A percentile compares a stretch with the other conserved stretches of the same genome.
phyloP scores from a whole-genome alignment of 1,139 yeast species.

The Suhomyces wounanorum region DNA sequence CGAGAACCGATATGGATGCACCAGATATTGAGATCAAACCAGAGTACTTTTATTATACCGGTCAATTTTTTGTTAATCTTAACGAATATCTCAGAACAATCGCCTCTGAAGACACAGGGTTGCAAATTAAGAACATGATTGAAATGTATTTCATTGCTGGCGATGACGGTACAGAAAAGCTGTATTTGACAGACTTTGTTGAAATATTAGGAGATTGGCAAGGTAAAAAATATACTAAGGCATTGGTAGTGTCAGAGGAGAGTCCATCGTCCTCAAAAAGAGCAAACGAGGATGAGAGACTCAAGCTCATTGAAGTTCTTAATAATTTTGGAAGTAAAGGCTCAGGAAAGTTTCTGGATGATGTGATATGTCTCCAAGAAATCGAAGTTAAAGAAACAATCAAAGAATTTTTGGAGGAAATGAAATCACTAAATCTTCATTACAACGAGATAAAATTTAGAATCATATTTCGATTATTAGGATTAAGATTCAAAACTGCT shows the following conservation, averaged over 20 bases:
- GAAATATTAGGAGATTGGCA: constrained; percentile 29
- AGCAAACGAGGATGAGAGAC: constrained; percentile 34
- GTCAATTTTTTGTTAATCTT: constrained; percentile 24
- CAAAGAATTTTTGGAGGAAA: constrained; percentile 27
- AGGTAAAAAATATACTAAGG: constrained; percentile 16
- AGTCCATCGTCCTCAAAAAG: constrained; percentile 14
- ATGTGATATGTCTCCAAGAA: constrained; percentile 15
- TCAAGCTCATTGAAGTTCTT: constrained; percentile 41
- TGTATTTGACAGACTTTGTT: constrained; percentile 30
- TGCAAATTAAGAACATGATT: constrained; percentile 23
- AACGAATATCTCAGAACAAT: constrained; percentile 19
- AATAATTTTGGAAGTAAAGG: constrained; percentile 34
- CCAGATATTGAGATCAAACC: constrained; percentile 23
- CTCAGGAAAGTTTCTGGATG: constrained; percentile 16
- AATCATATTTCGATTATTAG: constrained; percentile 43
- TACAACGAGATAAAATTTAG: constrained; percentile 48
- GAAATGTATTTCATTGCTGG: constrained; percentile 19
- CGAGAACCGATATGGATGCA: constrained; percentile 28
- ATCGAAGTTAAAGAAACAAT: constrained; percentile 24
- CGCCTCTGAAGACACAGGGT: neutral
- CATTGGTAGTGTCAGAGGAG: constrained; percentile 19
- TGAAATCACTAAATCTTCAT: constrained; percentile 39
- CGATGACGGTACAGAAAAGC: neutral
- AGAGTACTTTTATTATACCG: constrained; percentile 29
- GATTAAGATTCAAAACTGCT: constrained; percentile 3